These are phyloP conservation scores for Colletotrichum sp. DNA, from an alignment of 2,329 filamentous ascomycete genomes.

Conservation along the genomic window DNA sequence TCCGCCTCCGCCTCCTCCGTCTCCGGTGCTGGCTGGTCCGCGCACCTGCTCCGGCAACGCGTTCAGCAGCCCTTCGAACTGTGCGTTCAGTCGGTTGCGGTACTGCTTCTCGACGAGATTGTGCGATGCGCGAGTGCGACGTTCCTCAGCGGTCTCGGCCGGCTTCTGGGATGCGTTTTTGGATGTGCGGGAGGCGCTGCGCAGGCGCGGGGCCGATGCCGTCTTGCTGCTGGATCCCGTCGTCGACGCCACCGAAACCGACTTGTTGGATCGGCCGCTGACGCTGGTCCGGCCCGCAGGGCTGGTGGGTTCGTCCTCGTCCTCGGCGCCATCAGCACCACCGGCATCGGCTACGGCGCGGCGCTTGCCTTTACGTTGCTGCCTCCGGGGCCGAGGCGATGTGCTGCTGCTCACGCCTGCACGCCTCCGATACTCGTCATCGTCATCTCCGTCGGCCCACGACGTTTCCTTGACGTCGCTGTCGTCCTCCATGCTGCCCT, in stretches of 20 bases:
- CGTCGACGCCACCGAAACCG: neutral
- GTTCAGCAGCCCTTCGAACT: constrained; percentile 33
- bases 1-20: neutral
- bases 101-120: constrained; percentile 39
- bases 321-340: neutral
- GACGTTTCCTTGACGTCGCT: constrained; percentile 6
- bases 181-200: constrained; percentile 32
- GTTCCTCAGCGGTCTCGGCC: constrained; percentile 30
- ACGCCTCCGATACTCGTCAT: neutral
- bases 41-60: constrained; percentile 28
- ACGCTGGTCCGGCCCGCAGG: constrained; percentile 6
- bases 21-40: neutral
- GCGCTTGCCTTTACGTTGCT: constrained; percentile 15
- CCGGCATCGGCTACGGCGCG: neutral
- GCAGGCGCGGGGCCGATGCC: constrained; percentile 23
- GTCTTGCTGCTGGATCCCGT: constrained; percentile 11
- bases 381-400: neutral
- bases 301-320: constrained; percentile 5
- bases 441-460: neutral
- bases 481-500: constrained; percentile 12
- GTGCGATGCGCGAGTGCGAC: constrained; percentile 33
- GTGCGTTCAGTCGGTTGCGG: constrained; percentile 34
- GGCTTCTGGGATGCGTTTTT: constrained; percentile 30
- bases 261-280: constrained; percentile 8
- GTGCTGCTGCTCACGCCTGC: neutral